Evolutionary conservation across 2,329 filamentous ascomycete genomes (phyloP).

Genomic region (Stagonosporopsis rhizophila): DNA sequence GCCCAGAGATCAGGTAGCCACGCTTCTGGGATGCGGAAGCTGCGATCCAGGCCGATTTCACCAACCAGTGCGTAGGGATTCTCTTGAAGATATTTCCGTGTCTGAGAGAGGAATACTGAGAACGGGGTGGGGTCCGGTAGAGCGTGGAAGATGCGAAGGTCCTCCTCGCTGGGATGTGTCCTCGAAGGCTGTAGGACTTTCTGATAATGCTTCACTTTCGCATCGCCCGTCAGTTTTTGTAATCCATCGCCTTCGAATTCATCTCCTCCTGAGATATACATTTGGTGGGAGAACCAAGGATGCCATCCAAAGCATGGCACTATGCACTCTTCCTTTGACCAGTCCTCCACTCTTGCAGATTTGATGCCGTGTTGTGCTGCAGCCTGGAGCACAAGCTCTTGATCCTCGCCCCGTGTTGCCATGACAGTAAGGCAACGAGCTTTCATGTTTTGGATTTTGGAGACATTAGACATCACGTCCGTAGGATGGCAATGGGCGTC

Average conservation of each 20-base stretch:
- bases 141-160: slow-evolving; percentile 51
- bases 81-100: slow-evolving; percentile 61
- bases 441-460: slow-evolving; percentile 69
- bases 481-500: slow-evolving; percentile 88
- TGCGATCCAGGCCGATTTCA: slow-evolving; percentile 79
- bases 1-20: slow-evolving; percentile 56
- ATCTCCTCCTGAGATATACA: slow-evolving; percentile 62
- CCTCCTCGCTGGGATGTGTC: slow-evolving; percentile 42
- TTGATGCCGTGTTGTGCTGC: slow-evolving; percentile 63
- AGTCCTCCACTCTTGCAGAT: slow-evolving; percentile 30
- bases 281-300: slow-evolving; percentile 82
- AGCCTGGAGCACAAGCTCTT: slow-evolving; percentile 71
- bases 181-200: slow-evolving; percentile 65
- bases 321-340: slow-evolving; percentile 53
- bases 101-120: slow-evolving; percentile 64
- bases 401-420: slow-evolving; percentile 78
- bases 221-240: slow-evolving; percentile 49
- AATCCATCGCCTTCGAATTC: slow-evolving; percentile 19
- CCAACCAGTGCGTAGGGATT: slow-evolving; percentile 74
- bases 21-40: slow-evolving; percentile 73
- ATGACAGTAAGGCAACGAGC: slow-evolving; percentile 73
- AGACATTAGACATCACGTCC: slow-evolving; percentile 71
- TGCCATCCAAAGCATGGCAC: slow-evolving; percentile 86
- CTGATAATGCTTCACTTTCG: slow-evolving; percentile 67
- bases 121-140: slow-evolving; percentile 69